Conservation (phyloP, 768 basidiomycete genomes). For the Collybia sordida region DNA sequence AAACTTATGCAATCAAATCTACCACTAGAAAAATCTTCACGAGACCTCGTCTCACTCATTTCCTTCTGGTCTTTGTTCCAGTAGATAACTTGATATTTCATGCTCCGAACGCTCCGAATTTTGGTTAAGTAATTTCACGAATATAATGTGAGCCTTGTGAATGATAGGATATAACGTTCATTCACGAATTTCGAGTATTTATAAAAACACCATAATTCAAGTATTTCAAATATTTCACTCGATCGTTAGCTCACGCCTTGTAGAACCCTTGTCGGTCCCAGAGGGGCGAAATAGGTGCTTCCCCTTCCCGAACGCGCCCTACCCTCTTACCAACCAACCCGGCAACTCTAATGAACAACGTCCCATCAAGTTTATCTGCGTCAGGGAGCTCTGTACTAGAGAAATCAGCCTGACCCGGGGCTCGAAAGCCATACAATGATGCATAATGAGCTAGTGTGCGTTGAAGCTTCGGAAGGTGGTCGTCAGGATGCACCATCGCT, state of each 20-base stretch:
- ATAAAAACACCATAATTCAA: no score
- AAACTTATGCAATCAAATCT: no score
- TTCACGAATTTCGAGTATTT: no score
- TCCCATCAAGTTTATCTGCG: constrained; percentile 55
- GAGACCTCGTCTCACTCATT: no score
- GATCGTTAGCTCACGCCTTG: neutral
- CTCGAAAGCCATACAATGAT: constrained; percentile 29
- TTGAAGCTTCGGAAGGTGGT: constrained; percentile 40
- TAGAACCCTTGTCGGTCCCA: neutral
- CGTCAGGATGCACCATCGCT: constrained; percentile 56
- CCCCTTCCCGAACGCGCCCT: constrained; percentile 1
- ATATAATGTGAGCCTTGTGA: no score
- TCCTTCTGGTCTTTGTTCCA: no score
- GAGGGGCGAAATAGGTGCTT: neutral
- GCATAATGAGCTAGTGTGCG: constrained; percentile 36
- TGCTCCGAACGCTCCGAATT: no score
- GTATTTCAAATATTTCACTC: no score
- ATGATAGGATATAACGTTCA: no score
- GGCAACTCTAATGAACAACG: constrained; percentile 59
- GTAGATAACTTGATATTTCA: no score
- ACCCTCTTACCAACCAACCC: constrained; percentile 47
- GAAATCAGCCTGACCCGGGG: constrained; percentile 17
- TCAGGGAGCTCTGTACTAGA: constrained; percentile 44
- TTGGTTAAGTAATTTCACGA: constrained; percentile 9
- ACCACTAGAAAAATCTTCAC: no score